Evolutionary conservation across 768 basidiomycete species (phyloP).

Genomic region (Chalciporus piperatus): DNA sequence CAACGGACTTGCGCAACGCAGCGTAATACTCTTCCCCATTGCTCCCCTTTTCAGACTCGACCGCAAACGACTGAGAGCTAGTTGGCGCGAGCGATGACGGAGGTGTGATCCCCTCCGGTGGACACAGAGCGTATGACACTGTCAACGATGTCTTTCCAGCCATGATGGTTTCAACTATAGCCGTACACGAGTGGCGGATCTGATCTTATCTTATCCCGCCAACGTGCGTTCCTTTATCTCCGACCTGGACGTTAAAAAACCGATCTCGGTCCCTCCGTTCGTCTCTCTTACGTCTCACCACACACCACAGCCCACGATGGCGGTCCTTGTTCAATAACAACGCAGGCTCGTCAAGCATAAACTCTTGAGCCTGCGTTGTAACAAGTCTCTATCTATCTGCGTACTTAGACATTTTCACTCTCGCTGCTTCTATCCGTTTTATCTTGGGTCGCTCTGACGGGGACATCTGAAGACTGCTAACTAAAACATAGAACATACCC

Average conservation of each 20-base stretch:
- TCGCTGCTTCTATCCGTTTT: neutral
- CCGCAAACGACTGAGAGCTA: slow-evolving; percentile 25
- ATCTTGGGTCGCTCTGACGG: neutral
- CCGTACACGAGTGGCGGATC: neutral
- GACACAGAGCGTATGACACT: slow-evolving; percentile 22
- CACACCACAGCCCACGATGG: slow-evolving; percentile 36
- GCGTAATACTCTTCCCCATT: slow-evolving; percentile 42
- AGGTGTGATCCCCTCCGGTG: slow-evolving; percentile 15
- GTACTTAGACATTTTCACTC: neutral
- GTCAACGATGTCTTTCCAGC: slow-evolving; percentile 13
- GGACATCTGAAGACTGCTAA: neutral
- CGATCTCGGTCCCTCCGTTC: neutral
- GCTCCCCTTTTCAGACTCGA: slow-evolving; percentile 18
- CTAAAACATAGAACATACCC: slow-evolving; percentile 17
- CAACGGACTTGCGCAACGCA: slow-evolving; percentile 46
- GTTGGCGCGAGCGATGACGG: slow-evolving; percentile 21
- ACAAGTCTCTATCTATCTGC: neutral
- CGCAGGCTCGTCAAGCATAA: slow-evolving; percentile 38
- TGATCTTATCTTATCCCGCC: slow-evolving; percentile 19
- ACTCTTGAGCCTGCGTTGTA: slow-evolving; percentile 21
- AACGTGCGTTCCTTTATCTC: slow-evolving; percentile 13
- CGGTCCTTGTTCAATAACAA: slow-evolving; percentile 52
- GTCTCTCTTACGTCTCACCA: slow-evolving; percentile 5
- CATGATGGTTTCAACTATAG: slow-evolving; percentile 13
- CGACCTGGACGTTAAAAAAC: slow-evolving; percentile 5